These are phyloP conservation scores for Arabidopsis lyrata DNA, from an alignment of 441 rosid species.

Conservation along the genomic window DNA sequence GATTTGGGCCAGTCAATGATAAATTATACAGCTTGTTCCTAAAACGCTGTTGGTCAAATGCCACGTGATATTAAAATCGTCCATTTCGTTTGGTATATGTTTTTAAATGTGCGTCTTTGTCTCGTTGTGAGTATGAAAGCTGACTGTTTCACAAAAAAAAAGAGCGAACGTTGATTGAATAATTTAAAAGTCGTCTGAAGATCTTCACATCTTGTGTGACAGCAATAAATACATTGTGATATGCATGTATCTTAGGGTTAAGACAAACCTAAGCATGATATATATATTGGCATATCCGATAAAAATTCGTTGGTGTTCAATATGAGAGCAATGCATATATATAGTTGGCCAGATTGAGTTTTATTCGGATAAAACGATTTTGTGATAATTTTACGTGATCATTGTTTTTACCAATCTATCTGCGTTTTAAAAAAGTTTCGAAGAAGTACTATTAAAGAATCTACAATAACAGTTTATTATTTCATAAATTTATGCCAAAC, in stretches of 20 bases:
- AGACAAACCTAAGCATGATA: conserved; percentile 16
- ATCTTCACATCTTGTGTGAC: conserved; percentile 17
- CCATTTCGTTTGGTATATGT: conserved; percentile 29
- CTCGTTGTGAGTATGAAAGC: conserved; percentile 26
- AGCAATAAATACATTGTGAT: not conserved
- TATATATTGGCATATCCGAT: conserved; percentile 1
- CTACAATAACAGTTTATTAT: too few species aligned
- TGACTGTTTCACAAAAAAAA: not conserved
- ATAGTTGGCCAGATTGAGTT: not conserved
- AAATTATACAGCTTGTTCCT: conserved; percentile 24
- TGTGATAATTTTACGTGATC: not conserved
- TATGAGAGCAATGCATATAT: not conserved
- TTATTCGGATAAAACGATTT: not conserved
- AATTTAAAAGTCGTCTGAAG: not conserved
- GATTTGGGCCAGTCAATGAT: conserved; percentile 29
- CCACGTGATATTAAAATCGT: conserved; percentile 30
- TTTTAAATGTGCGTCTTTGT: conserved; percentile 29
- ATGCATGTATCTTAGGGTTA: not conserved
- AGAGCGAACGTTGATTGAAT: conserved; percentile 9
- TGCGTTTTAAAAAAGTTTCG: too few species aligned
- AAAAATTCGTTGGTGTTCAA: not conserved
- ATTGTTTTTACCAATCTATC: too few species aligned
- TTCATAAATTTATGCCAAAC: too few species aligned
- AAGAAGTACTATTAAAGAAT: too few species aligned
- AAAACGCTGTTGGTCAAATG: conserved; percentile 21